Evolutionary conservation across 371 early-diverging fungal genomes (phyloP), one percentile per base, ranked within the genome.

Genomic region (Mucor mucedo): DNA sequence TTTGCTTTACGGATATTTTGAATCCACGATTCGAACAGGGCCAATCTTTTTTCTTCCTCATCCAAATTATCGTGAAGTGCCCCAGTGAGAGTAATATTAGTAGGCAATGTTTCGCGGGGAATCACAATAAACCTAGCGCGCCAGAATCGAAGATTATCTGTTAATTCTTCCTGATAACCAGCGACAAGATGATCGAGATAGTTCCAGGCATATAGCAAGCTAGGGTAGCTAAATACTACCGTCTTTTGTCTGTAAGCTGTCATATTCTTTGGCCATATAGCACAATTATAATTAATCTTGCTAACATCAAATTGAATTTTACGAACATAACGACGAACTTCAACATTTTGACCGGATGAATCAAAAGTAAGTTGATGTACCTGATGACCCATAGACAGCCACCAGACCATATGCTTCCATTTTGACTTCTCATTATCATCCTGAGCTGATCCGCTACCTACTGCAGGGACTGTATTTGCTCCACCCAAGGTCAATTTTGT

Each of bases 11-110:
- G 84, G 27, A 94, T 80, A 27, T 87, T 84, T 55, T 94, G 94
- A 39, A 93, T 63, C 75, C 94, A 94, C n/a, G 83, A 82, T 55
- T 90, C 87, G 74, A 98, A 96, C 28, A 93, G 87, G 0, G 87
- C 92, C 0, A 98, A 65, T 5, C 99, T 82, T 47, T 93, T 71
- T 67, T 98, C 99, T 69, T 98, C 98, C 9, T 95, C 95, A 63
- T 93, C 89, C 47, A 98, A 65, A 13, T 86, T 88, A 35, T 85
- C 79, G 28, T 76, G 76, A 14, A 72, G 52, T 3, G 69, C 62
- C 1, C 68, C 70, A 8, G 71, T 62, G 3, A 71, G 21, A 0
- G 69, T 55, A 8, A 66, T 64, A 30, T 77, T 76, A 2, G 75
- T 56, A 2, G 89, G 83, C 6, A 92, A 68, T 13, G 78, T 73